Evolutionary conservation across 1,284 basidiomycete species (phyloP).

Genomic region (Tilletiaria anomala): DNA sequence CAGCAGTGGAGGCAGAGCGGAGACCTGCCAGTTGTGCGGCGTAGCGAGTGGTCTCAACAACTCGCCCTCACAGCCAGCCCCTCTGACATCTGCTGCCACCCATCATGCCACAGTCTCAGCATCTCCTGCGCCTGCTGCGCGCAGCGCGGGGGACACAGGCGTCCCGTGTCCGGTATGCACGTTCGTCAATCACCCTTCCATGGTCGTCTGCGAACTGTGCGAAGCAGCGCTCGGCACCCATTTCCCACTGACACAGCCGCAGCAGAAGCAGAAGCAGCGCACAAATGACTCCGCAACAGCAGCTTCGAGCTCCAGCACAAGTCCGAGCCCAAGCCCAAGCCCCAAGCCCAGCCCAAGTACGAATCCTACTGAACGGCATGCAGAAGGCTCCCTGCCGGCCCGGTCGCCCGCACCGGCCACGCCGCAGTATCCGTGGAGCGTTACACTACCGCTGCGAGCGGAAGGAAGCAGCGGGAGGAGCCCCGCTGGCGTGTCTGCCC

Average conservation of each 20-base stretch:
- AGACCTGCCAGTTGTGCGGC: slow-evolving; percentile 26
- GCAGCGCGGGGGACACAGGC: slow-evolving; percentile 3
- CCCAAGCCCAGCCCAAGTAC: no score
- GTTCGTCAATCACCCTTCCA: slow-evolving; percentile 70
- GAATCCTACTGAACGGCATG: no score
- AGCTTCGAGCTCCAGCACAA: not conserved
- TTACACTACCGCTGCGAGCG: no score
- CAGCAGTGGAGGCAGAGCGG: no score
- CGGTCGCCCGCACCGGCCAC: no score
- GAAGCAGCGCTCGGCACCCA: slow-evolving; percentile 49
- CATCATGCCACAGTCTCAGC: not conserved
- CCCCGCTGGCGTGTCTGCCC: no score
- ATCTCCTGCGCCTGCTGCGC: not conserved
- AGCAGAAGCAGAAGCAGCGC: no score
- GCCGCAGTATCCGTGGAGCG: no score
- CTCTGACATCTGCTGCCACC: slow-evolving; percentile 3
- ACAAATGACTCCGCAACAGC: not conserved
- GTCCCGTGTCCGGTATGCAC: slow-evolving; percentile 65
- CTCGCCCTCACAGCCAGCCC: slow-evolving; percentile 2
- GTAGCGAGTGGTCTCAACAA: slow-evolving; percentile 6
- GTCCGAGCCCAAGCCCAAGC: not conserved
- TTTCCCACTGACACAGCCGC: no score
- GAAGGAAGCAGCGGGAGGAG: no score
- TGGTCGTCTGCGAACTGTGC: slow-evolving; percentile 75
- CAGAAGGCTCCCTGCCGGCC: no score